Evolutionary conservation across 1,139 yeast genomes (phyloP), one percentile per base, ranked within the genome.

Genomic region (Yamadazyma atmosphaerica): DNA sequence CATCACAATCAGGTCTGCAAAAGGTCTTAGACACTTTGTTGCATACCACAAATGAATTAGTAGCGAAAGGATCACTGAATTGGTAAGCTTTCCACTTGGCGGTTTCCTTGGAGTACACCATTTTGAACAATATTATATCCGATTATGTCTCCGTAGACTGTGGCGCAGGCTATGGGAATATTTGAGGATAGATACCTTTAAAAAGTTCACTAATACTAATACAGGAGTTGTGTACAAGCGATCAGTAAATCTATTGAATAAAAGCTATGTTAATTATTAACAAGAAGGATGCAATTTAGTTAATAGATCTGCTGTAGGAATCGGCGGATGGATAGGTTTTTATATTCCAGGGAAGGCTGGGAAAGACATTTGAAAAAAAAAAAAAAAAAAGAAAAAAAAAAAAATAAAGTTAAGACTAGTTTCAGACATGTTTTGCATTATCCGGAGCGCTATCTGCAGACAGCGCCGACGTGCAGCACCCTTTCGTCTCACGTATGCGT

Each of bases 1-100:
- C 60, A 47, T 79, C 86, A 60, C 89, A 83, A 53, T 79, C 84
- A 2, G 90, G 89, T 41, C 86, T 76, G 51, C 89, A 83, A 41
- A 76, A 74, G 21, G 52, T 47, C 37, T 65, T 63, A 28, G 58
- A 56, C 23, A 62, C 52, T 45, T 63, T 66, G 55, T 77, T 74
- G 51, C 79, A 72, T 17, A 79, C 82, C 35, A 60, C 57, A 49
- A 81, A 81, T 16, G 77, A 61, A 19, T 75, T 77, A 2, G 82
- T 74, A 9, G 86, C 83, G 51, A 79, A 80, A 1, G 87, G 87
- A 54, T 81, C 87, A 43, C 76, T 69, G 54, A 79, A 79, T 52
- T 79, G 83, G 55, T 78, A 81, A 2, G 86, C 86, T 43, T 74
- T 78, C 84, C 84, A 79, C 50, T 71, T 79, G 33, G 77, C 61